Evolutionary conservation across 768 basidiomycete genomes (phyloP).

Genomic region (Suillus cothurnatus): DNA sequence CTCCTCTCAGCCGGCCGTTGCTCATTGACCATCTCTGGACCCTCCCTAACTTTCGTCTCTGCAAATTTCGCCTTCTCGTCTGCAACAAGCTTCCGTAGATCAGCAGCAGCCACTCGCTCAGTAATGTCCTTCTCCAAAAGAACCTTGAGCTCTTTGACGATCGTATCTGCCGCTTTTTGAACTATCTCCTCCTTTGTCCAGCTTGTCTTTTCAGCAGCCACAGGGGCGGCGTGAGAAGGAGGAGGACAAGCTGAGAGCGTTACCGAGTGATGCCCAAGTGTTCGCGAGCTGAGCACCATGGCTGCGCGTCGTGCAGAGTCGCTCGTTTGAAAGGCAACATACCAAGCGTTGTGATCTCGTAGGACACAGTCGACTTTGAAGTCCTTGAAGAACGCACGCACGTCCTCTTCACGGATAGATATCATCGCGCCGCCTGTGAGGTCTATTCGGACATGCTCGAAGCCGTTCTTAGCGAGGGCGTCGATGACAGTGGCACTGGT

Average conservation of each 20-base stretch:
- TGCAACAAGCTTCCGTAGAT: constrained; percentile 52
- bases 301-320: constrained; percentile 68
- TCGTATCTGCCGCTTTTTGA: constrained; percentile 53
- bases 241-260: constrained; percentile 48
- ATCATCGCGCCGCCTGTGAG: constrained; percentile 46
- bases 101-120: constrained; percentile 58
- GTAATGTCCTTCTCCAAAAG: constrained; percentile 66
- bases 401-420: constrained; percentile 64
- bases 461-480: constrained; percentile 60
- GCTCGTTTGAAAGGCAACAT: constrained; percentile 72
- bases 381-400: constrained; percentile 65
- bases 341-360: constrained; percentile 72
- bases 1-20: constrained; percentile 47
- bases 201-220: constrained; percentile 40
- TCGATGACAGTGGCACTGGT: constrained; percentile 31
- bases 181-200: constrained; percentile 59
- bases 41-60: constrained; percentile 28
- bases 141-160: constrained; percentile 56
- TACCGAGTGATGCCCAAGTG: constrained; percentile 61
- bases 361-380: constrained; percentile 77
- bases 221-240: constrained; percentile 36
- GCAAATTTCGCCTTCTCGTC: constrained; percentile 50
- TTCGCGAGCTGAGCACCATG: constrained; percentile 60
- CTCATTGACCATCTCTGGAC: constrained; percentile 41
- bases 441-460: constrained; percentile 67